Evolutionary conservation across 129 eudicot species (phyloP).

Genomic region (Flaveria trinervia): DNA sequence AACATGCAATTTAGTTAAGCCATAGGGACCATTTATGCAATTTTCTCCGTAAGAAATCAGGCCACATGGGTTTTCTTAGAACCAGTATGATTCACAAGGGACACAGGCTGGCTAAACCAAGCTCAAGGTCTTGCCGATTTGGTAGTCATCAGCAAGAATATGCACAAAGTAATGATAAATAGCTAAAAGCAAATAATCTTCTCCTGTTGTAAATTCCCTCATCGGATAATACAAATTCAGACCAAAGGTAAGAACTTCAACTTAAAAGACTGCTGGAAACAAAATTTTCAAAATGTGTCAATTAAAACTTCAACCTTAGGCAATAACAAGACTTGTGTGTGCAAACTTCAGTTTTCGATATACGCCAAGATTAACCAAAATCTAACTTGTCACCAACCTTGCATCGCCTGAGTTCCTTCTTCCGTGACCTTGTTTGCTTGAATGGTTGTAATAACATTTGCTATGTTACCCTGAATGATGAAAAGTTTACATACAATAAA

Average conservation of each 20-base stretch:
- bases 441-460: constrained; percentile 64
- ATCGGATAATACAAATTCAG: constrained; percentile 8
- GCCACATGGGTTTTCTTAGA: no score
- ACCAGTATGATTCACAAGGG: not conserved
- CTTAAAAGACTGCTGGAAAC: constrained; percentile 10
- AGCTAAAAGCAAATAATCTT: not conserved
- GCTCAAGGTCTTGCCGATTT: not conserved
- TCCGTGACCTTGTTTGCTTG: constrained; percentile 75
- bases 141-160: not conserved
- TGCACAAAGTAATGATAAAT: not conserved
- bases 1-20: no score
- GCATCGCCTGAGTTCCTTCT: constrained; percentile 56
- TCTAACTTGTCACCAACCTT: constrained; percentile 65
- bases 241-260: not conserved
- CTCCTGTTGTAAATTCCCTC: constrained; percentile 1
- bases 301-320: not conserved
- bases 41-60: no score
- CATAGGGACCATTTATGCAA: no score
- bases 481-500: not conserved
- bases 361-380: constrained; percentile 3
- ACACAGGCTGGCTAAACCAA: not conserved
- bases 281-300: constrained; percentile 14
- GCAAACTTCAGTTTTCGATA: not conserved
- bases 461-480: constrained; percentile 61
- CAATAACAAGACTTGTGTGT: constrained; percentile 18